These are phyloP conservation scores for Ceratocystis diversiconidia DNA, from an alignment of 2,329 filamentous ascomycete species.

Conservation along the genomic window DNA sequence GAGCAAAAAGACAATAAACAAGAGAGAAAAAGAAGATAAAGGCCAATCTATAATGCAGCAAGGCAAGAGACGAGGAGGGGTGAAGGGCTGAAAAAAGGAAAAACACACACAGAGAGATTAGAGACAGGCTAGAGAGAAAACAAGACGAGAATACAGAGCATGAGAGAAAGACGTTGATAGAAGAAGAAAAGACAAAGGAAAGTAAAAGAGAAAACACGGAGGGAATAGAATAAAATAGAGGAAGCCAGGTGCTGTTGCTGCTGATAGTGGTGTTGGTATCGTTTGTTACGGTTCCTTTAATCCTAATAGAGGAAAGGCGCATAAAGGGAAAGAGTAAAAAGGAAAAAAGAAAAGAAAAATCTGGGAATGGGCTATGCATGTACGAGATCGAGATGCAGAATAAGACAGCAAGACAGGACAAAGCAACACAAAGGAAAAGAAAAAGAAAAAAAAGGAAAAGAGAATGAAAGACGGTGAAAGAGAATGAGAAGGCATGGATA, in stretches of 20 bases:
- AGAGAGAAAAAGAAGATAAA: not conserved
- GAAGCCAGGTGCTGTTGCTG: not conserved
- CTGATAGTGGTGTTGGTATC: not conserved
- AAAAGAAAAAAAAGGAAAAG: conserved; percentile 18
- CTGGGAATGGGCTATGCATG: not conserved
- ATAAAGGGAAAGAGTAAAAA: not conserved
- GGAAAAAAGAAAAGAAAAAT: conserved; percentile 12
- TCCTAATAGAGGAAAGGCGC: not conserved
- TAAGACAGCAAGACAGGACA: conserved; percentile 18
- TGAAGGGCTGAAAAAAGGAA: not conserved
- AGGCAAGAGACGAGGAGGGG: not conserved
- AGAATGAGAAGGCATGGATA: not conserved
- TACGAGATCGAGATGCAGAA: conserved; percentile 19
- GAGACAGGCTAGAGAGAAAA: not conserved
- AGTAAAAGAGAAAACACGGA: not conserved
- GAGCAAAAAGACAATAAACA: not conserved
- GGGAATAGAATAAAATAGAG: not conserved
- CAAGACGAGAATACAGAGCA: not conserved
- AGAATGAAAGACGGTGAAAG: conserved; percentile 13
- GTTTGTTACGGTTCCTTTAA: no score
- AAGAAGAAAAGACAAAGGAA: conserved; percentile 2
- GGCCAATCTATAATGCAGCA: conserved; percentile 1
- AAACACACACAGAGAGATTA: not conserved
- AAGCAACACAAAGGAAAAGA: not conserved
- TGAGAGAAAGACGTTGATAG: not conserved